A percentile compares a stretch with the other conserved stretches of the same genome.
phyloP scores from a whole-genome alignment of 306 rosid genomes.

The Prosopis cineraria region DNA sequence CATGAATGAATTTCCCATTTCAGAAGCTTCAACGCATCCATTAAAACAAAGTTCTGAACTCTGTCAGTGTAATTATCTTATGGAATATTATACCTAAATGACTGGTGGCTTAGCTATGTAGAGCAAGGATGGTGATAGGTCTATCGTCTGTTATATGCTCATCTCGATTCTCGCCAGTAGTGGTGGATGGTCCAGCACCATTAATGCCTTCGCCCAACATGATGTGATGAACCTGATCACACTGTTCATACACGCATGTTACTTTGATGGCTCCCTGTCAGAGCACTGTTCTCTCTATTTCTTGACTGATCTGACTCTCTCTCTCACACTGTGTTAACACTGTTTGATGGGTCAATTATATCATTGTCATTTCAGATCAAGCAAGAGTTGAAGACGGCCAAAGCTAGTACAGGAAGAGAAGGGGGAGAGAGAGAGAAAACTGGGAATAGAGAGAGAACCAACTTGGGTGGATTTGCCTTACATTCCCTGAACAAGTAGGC shows the following conservation, averaged over 20 bases:
- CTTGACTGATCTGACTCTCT: neutral
- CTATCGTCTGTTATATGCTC: neutral
- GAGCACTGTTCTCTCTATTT: neutral
- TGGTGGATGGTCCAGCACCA: slow-evolving; percentile 16
- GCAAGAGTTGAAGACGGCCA: neutral
- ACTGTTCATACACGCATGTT: neutral
- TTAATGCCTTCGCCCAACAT: slow-evolving; percentile 6
- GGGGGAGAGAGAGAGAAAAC: neutral
- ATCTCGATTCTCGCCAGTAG: neutral
- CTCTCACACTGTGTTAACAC: neutral
- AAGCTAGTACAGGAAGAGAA: neutral
- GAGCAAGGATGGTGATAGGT: neutral
- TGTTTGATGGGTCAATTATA: slow-evolving; percentile 18
- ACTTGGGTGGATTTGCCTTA: slow-evolving; percentile 6
- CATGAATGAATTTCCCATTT: neutral
- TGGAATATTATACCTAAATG: too few species aligned
- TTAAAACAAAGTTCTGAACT: neutral
- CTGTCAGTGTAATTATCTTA: neutral
- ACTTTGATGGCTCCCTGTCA: slow-evolving; percentile 10
- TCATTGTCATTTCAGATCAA: slow-evolving; percentile 3
- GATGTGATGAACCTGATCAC: neutral
- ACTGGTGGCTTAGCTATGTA: too few species aligned
- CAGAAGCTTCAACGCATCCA: neutral
- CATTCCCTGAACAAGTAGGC: slow-evolving; percentile 38
- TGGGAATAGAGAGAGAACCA: neutral